Conservation (phyloP, 192 early-diverging fungal species). For the Phlyctochytrium planicorne region DNA sequence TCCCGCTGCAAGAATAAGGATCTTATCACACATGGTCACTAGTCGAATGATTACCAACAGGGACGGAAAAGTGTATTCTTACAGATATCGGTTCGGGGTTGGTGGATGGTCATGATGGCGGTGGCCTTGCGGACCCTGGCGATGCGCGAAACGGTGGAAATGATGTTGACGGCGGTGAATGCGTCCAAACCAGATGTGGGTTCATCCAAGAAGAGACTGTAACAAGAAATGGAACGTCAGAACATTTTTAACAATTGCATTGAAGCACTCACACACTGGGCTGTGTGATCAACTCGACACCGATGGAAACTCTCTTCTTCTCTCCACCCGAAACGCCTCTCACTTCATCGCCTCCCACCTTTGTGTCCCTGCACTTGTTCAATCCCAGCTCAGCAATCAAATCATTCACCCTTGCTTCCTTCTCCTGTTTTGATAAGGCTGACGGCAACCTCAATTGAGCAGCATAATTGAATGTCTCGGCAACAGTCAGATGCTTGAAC, state of each 20-base stretch:
- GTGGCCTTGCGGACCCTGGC: slow-evolving; percentile 29
- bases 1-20: slow-evolving; percentile 65
- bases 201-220: slow-evolving; percentile 46
- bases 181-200: slow-evolving; percentile 61
- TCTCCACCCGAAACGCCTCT: slow-evolving; percentile 72
- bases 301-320: slow-evolving; percentile 70
- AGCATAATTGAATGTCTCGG: slow-evolving; percentile 66
- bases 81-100: slow-evolving; percentile 79
- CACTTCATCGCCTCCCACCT: slow-evolving; percentile 28
- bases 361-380: slow-evolving; percentile 34
- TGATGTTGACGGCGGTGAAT: slow-evolving; percentile 59
- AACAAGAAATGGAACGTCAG: no score
- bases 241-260: no score
- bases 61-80: no score
- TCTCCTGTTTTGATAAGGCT: slow-evolving; percentile 6
- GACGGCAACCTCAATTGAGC: slow-evolving; percentile 61
- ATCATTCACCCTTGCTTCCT: slow-evolving; percentile 26
- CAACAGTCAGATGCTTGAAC: slow-evolving; percentile 37
- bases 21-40: slow-evolving; percentile 79
- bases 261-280: no score
- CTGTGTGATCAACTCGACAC: slow-evolving; percentile 63
- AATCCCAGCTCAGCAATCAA: slow-evolving; percentile 34
- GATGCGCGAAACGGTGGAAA: slow-evolving; percentile 42
- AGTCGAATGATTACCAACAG: no score
- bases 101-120: slow-evolving; percentile 82